These are phyloP conservation scores for Annona squamosa DNA, from an alignment of 164 flowering plant species.

Conservation along the genomic window DNA sequence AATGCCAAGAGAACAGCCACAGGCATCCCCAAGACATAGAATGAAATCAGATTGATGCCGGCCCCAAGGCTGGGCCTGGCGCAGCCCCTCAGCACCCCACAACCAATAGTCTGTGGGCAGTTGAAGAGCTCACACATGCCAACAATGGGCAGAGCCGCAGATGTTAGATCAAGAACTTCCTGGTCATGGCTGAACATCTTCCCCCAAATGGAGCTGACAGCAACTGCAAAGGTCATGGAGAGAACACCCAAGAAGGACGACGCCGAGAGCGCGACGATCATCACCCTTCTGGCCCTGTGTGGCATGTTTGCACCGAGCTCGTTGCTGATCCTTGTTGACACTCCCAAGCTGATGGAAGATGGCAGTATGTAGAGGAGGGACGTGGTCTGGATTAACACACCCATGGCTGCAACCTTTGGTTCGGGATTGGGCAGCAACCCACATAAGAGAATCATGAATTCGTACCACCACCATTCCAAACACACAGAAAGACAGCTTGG, in stretches of 20 bases:
- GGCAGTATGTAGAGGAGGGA: constrained; percentile 78
- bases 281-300: constrained; percentile 34
- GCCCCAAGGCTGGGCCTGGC: constrained; percentile 68
- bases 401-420: constrained; percentile 80
- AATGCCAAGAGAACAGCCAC: constrained; percentile 50
- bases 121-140: constrained; percentile 81
- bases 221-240: constrained; percentile 41
- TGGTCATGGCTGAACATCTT: constrained; percentile 48
- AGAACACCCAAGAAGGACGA: constrained; percentile 45
- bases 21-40: constrained; percentile 76
- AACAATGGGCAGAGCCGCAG: constrained; percentile 56
- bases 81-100: constrained; percentile 68
- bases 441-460: constrained; percentile 68
- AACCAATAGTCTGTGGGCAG: constrained; percentile 72
- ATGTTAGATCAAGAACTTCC: constrained; percentile 46
- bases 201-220: constrained; percentile 58
- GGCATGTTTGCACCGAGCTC: constrained; percentile 69
- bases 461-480: constrained; percentile 94
- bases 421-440: constrained; percentile 54
- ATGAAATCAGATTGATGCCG: constrained; percentile 57
- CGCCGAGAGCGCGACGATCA: constrained; percentile 34
- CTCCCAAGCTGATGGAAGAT: constrained; percentile 62
- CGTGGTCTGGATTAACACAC: constrained; percentile 70
- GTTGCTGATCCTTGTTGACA: constrained; percentile 66
- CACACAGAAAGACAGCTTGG: constrained; percentile 82